phyloP scores from a whole-genome alignment of 768 basidiomycete species.

The Amanita rubescens region DNA sequence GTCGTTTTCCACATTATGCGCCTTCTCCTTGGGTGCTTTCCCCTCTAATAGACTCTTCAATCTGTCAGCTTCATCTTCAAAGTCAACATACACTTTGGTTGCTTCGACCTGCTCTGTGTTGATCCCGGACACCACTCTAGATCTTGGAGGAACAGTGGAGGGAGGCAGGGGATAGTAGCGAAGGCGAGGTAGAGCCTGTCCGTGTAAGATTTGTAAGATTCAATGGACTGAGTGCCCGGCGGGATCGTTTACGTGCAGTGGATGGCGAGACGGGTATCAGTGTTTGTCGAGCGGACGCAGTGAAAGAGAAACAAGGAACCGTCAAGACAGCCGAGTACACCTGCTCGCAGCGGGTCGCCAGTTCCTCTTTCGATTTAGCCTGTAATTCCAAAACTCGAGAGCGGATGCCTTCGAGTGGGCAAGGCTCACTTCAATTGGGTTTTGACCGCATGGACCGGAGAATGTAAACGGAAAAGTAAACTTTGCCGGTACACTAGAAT shows the following conservation, averaged over 20 bases:
- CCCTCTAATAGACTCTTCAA: constrained; percentile 68
- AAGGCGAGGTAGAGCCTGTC: constrained; percentile 22
- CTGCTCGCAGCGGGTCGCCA: constrained; percentile 15
- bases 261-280: constrained; percentile 10
- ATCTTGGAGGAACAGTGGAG: constrained; percentile 49
- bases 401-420: constrained; percentile 23
- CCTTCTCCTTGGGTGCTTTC: constrained; percentile 33
- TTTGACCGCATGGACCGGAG: constrained; percentile 13
- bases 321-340: constrained; percentile 35
- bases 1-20: constrained; percentile 16
- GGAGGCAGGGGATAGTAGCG: constrained; percentile 36
- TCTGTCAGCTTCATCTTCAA: constrained; percentile 72
- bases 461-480: constrained; percentile 29
- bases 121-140: constrained; percentile 65
- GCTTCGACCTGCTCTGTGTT: constrained; percentile 68
- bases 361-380: constrained; percentile 3
- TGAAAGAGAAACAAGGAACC: constrained; percentile 37
- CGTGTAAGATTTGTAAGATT: constrained; percentile 17
- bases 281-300: constrained; percentile 11
- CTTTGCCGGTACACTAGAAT: not conserved
- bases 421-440: constrained; percentile 25
- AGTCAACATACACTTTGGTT: constrained; percentile 73
- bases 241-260: constrained; percentile 7
- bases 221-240: constrained; percentile 11
- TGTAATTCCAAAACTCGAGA: constrained; percentile 24